These are phyloP conservation scores for Claviceps pazoutovae DNA, from an alignment of 2,329 filamentous ascomycete genomes.

Conservation along the genomic window DNA sequence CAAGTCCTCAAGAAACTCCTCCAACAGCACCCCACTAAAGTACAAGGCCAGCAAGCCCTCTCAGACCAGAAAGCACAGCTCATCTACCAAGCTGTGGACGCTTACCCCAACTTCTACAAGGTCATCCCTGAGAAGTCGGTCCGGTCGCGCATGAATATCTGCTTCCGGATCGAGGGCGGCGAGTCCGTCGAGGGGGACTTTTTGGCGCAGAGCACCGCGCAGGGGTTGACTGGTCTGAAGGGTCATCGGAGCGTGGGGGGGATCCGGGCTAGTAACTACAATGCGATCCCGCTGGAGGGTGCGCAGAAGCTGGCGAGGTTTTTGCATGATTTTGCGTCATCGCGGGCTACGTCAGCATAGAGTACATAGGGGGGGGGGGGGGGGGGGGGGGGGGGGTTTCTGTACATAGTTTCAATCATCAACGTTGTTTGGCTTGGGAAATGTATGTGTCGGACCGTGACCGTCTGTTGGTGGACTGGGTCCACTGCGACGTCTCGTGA, in stretches of 20 bases:
- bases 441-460: too few species aligned
- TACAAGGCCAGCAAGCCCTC: conserved; percentile 62
- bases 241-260: conserved; percentile 80
- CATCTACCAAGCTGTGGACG: conserved; percentile 12
- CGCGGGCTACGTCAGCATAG: background rate
- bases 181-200: conserved; percentile 70
- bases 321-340: background rate
- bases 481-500: too few species aligned
- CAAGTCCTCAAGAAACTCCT: conserved; percentile 71
- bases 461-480: too few species aligned
- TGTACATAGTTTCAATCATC: too few species aligned
- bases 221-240: conserved; percentile 66
- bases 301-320: conserved; percentile 5
- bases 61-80: conserved; percentile 60
- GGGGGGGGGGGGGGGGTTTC: too few species aligned
- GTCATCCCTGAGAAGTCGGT: conserved; percentile 62
- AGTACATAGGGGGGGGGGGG: too few species aligned
- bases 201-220: conserved; percentile 54
- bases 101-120: conserved; percentile 35
- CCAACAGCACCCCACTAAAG: conserved; percentile 48
- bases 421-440: too few species aligned
- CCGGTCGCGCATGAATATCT: conserved; percentile 89
- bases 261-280: conserved; percentile 6
- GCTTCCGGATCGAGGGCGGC: conserved; percentile 59
- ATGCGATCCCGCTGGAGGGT: conserved; percentile 1